A percentile compares a stretch with the other conserved stretches of the same genome.
These are phyloP conservation scores for Chalciporus chontae DNA, from an alignment of 768 basidiomycete species.

Conservation along the genomic window DNA sequence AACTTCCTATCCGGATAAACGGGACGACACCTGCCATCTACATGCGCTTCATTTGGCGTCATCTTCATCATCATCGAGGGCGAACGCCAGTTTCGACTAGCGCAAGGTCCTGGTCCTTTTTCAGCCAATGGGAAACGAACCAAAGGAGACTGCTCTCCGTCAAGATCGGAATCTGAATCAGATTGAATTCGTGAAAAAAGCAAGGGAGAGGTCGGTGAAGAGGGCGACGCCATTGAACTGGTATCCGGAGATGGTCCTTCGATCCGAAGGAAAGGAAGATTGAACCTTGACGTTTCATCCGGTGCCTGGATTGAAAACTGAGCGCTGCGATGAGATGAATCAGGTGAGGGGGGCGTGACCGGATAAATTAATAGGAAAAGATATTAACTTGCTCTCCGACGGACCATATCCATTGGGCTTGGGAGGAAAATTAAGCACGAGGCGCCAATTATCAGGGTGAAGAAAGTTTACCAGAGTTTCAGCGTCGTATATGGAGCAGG, in stretches of 20 bases:
- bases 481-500: constrained; percentile 2
- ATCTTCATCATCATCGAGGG: neutral
- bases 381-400: constrained; percentile 12
- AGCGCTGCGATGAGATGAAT: constrained; percentile 1
- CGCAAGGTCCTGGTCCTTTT: neutral
- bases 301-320: constrained; percentile 10
- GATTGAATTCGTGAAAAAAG: neutral
- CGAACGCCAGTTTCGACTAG: neutral
- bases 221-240: neutral
- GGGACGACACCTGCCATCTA: neutral
- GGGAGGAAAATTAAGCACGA: neutral
- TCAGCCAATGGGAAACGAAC: neutral
- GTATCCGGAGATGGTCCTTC: constrained; percentile 14
- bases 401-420: constrained; percentile 10
- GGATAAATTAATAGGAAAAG: constrained; percentile 6
- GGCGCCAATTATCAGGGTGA: neutral
- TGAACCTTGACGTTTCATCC: constrained; percentile 12
- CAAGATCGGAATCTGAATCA: neutral
- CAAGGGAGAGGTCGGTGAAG: constrained; percentile 1
- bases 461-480: constrained; percentile 9
- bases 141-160: neutral
- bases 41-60: neutral
- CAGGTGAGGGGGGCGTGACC: constrained; percentile 8
- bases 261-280: constrained; percentile 17
- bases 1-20: neutral